Percentiles rank a stretch among this genome's conserved stretches.
Evolutionary conservation across 2,329 filamentous ascomycete species (phyloP).

Genomic region (Fusarium gaditjirri): DNA sequence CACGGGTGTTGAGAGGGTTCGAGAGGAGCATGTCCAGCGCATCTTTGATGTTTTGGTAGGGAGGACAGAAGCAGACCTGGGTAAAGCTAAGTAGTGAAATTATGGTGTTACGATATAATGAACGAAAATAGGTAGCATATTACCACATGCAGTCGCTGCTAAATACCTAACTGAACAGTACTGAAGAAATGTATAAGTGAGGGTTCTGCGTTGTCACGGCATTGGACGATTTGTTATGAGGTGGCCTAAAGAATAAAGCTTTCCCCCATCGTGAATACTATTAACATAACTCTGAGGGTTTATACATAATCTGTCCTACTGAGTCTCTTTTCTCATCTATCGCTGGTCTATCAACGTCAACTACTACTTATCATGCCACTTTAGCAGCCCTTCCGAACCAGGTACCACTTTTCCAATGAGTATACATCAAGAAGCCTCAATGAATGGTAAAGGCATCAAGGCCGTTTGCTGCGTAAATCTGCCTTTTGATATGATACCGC

Average conservation of each 20-base stretch:
- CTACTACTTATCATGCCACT: background rate
- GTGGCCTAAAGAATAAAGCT: fast-evolving
- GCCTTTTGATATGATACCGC: fast-evolving
- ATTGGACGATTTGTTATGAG: background rate
- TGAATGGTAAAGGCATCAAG: fast-evolving
- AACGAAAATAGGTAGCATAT: fast-evolving
- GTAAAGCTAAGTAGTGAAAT: background rate
- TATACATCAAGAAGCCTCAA: no score
- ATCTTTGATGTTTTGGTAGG: slow-evolving; percentile 80
- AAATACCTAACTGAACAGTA: no score
- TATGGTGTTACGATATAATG: fast-evolving
- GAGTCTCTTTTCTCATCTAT: background rate
- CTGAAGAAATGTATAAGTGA: fast-evolving
- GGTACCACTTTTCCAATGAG: background rate
- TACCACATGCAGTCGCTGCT: fast-evolving
- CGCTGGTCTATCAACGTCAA: no score
- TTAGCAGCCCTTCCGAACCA: background rate
- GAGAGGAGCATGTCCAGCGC: slow-evolving; percentile 77
- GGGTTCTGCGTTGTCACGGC: fast-evolving
- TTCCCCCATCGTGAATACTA: background rate
- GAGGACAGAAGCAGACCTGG: slow-evolving; percentile 59
- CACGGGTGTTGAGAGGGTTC: slow-evolving; percentile 71
- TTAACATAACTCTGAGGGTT: no score
- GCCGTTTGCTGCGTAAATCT: fast-evolving
- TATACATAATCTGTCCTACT: fast-evolving